phyloP scores from a whole-genome alignment of 1,139 yeast genomes.

The Meyerozyma elateridarum region DNA sequence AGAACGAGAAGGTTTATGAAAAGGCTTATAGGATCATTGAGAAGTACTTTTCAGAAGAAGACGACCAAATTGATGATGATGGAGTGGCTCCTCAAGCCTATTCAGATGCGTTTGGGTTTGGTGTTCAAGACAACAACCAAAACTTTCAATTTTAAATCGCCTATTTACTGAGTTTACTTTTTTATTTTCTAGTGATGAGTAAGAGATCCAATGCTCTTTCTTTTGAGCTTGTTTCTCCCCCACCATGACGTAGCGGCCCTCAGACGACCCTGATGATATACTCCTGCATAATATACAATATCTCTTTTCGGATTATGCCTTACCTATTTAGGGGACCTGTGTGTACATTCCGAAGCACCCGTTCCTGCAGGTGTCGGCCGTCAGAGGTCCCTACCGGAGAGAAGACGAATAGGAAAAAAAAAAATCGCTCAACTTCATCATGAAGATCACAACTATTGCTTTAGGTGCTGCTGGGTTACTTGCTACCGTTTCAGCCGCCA shows the following conservation, averaged over 20 bases:
- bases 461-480: conserved; percentile 14
- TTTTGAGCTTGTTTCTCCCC: too few species aligned
- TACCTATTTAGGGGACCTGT: not conserved
- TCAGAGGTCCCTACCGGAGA: not conserved
- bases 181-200: too few species aligned
- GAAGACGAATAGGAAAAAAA: too few species aligned
- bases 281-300: conserved; percentile 4
- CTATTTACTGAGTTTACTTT: too few species aligned
- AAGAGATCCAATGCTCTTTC: too few species aligned
- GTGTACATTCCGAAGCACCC: not conserved
- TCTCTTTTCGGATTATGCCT: not conserved
- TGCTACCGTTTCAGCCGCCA: conserved; percentile 13
- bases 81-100: conserved; percentile 79
- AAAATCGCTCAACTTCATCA: conserved; percentile 2
- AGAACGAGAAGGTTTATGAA: conserved; percentile 86
- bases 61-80: conserved; percentile 65
- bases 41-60: conserved; percentile 85
- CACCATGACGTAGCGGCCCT: too few species aligned
- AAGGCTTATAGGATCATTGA: conserved; percentile 90
- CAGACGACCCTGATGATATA: conserved; percentile 4
- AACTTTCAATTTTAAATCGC: conserved; percentile 45
- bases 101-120: conserved; percentile 87
- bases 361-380: not conserved
- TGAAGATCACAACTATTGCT: not conserved
- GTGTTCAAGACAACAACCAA: conserved; percentile 48